Base-by-base conservation (phyloP, 768 basidiomycete genomes). In the Trametes cingulata region DNA sequence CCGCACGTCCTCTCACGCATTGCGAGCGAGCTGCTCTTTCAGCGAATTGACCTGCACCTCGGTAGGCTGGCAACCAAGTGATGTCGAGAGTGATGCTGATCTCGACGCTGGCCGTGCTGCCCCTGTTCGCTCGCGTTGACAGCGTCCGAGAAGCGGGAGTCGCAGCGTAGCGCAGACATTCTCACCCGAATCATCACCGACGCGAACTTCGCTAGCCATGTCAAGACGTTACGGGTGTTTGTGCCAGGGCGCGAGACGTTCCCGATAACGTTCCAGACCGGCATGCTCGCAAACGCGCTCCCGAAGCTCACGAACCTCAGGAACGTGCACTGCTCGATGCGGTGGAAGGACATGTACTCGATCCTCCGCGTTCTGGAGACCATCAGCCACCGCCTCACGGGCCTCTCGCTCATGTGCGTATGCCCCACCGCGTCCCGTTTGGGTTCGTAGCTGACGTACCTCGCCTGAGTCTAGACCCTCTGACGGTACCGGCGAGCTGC, bases 131-230 rank as follows among this genome's bases (percentile, higher is more conserved):
- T 76, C 15, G 69, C 25, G 72, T 71, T 33, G 71, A 72, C 65
- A 80, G 37, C 73, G 77, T 65, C 68, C 7, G 80, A 85, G 48
- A 74, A 73, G 15, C 76, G 81, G 64, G 82, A 85, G 68, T 82
- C 83, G 0, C 85, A 84, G 60, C 81, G 86, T 17, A 88, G 81
- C 61, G 88, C 87, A 3, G 88, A 89, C 63, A 86, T 90, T 56
- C 76, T 91, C 37, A 86, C 85, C 0, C 77, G 85, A 35, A 81
- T 90, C 56, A 84, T 89, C 47, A 77, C 82, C 14, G 86, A 90
- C 66, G 67, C 77, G 0, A 68, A 75, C 4, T 90, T 89, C 61
- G 85, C 87, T 0, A 73, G 76, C 49, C 79, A 82, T 20, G 81
- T 90, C 41, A 75, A 77, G 65, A 84, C 82, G 15, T 63, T 90